Evolutionary conservation across 306 rosid genomes (phyloP), one percentile per base, ranked within the genome.

Genomic region (Bauhinia variegata): DNA sequence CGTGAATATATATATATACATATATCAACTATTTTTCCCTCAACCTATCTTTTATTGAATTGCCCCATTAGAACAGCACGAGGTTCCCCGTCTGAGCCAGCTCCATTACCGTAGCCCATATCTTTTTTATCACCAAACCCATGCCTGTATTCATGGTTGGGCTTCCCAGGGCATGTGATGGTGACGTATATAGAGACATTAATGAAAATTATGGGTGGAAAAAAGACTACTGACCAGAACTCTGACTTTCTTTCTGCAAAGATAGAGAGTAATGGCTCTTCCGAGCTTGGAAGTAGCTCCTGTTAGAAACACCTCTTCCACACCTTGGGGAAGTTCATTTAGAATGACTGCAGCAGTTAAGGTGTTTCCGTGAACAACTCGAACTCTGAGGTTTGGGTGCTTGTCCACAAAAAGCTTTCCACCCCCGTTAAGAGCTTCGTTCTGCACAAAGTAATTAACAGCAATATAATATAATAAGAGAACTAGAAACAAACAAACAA

Each of bases 251-350:
- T 75, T 80, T 16, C 88, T 82, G 79, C 96, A 85, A 55, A 95
- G 97, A 77, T 95, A 86, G 46, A 95, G 99, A 5, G 99, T 91
- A 49, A 95, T 90, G 67, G 97, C 99, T 79, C 99, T 83, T 56
- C 99, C 99, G 49, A 95, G 99, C 76, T 95, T 95, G 34, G 99
- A 95, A 74, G 99, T 95, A 30, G 99, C 99, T 34, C 99, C 97
- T 1, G 86, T 73, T 39, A 95, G 76, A 80, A 91, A 95, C 42
- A 95, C 99, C 58, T 95, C 97, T 60, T 78, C 51, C n/a, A 85
- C 91, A 74, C 85, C 79, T 59, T 74, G 49, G 7, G 92, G 95
- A 36, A 95, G 75, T 58, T 95, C 96, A 60, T 91, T 82, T 28
- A 95, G 87, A 71, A 91, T 95, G 4, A 95, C 97, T 4, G 99